These are phyloP conservation scores for Clavariopsis aquatica DNA, from an alignment of 495 filamentous ascomycete species.

Conservation along the genomic window DNA sequence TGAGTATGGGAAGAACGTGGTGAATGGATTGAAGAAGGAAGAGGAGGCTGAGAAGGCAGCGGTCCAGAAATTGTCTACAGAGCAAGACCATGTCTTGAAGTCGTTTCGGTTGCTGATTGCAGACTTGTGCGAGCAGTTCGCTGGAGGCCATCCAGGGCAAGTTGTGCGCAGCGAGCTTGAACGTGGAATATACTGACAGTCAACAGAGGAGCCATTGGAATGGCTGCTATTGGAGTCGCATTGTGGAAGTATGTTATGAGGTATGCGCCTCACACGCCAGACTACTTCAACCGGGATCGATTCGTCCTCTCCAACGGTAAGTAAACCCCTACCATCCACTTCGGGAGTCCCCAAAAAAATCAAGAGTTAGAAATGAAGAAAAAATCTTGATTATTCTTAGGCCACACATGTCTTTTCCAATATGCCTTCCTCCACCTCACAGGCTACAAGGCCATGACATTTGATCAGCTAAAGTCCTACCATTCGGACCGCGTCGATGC, in stretches of 20 bases:
- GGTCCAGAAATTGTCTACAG: constrained; percentile 7
- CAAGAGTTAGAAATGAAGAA: not conserved
- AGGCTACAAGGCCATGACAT: constrained; percentile 61
- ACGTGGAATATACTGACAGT: not conserved
- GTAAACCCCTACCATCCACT: not conserved
- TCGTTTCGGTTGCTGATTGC: constrained; percentile 58
- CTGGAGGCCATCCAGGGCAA: constrained; percentile 60
- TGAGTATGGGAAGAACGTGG: constrained; percentile 9
- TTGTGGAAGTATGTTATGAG: constrained; percentile 57
- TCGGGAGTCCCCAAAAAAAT: not conserved
- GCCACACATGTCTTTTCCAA: constrained; percentile 63
- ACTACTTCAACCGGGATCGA: constrained; percentile 56
- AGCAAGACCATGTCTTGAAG: constrained; percentile 44
- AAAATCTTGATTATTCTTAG: constrained; percentile 10
- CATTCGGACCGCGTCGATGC: constrained; percentile 54
- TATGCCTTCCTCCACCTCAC: constrained; percentile 60
- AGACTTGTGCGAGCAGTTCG: constrained; percentile 62
- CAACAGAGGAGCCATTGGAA: constrained; percentile 53
- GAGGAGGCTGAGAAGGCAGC: not conserved
- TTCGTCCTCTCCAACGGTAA: constrained; percentile 57
- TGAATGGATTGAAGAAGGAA: constrained; percentile 17
- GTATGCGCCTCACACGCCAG: constrained; percentile 52
- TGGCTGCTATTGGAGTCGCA: constrained; percentile 57
- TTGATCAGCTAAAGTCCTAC: constrained; percentile 63
- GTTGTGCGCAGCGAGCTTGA: constrained; percentile 2